These are phyloP conservation scores for Lanmaoa rubissima DNA, from an alignment of 768 basidiomycete genomes.

Conservation along the genomic window DNA sequence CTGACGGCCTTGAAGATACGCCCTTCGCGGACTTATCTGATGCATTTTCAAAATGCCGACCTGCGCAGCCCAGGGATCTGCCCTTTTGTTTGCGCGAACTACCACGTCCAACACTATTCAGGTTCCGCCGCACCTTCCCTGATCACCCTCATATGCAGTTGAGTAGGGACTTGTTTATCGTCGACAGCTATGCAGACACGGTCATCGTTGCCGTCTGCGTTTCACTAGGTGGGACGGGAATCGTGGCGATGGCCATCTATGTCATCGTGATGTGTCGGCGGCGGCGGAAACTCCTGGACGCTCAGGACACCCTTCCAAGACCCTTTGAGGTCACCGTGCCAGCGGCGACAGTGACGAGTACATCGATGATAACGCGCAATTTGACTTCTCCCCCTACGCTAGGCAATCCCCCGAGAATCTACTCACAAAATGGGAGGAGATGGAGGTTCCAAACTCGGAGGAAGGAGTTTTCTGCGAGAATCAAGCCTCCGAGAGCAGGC, in stretches of 20 bases:
- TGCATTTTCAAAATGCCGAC: conserved; percentile 14
- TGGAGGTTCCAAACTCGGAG: not conserved
- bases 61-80: not conserved
- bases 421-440: not conserved
- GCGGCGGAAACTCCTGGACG: conserved; percentile 8
- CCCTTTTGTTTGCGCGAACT: not conserved
- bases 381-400: not conserved
- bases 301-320: conserved; percentile 28
- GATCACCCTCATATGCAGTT: conserved; percentile 6
- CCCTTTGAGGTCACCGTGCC: conserved; percentile 20
- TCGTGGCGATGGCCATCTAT: conserved; percentile 14
- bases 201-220: conserved; percentile 18
- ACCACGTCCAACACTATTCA: not conserved
- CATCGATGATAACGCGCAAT: not conserved
- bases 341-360: not conserved
- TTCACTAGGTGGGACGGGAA: conserved; percentile 21
- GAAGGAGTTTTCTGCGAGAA: not conserved
- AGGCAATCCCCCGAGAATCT: conserved; percentile 2
- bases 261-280: conserved; percentile 20
- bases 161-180: not conserved
- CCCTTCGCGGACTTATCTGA: not conserved
- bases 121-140: not conserved
- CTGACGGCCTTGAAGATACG: conserved; percentile 1
- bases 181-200: conserved; percentile 1
- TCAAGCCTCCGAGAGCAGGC: not conserved